Evolutionary conservation across 768 basidiomycete species (phyloP).

Genomic region (Paxillus rubicundulus): DNA sequence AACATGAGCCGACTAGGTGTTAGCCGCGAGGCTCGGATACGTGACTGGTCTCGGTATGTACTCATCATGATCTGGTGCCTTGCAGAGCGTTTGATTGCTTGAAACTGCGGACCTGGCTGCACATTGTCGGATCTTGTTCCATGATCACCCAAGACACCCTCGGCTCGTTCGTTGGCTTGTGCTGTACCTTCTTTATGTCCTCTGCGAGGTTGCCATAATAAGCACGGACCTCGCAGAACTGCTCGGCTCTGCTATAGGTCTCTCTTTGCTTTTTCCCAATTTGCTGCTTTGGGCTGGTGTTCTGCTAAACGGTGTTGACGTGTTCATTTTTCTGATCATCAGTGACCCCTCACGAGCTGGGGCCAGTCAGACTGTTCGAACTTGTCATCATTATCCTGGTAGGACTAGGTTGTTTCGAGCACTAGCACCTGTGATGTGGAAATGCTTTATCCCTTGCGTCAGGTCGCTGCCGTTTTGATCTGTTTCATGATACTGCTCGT

Average conservation of each 20-base stretch:
- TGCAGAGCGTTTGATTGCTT: neutral
- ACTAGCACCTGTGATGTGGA: neutral
- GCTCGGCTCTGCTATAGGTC: constrained; percentile 57
- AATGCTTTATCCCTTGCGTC: neutral
- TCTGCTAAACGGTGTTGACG: constrained; percentile 47
- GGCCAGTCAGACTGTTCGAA: constrained; percentile 41
- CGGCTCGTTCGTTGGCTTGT: constrained; percentile 36
- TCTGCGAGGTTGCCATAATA: constrained; percentile 51
- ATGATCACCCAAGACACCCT: constrained; percentile 41
- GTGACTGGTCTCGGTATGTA: constrained; percentile 25
- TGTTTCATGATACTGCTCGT: constrained; percentile 42
- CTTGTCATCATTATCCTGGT: constrained; percentile 35
- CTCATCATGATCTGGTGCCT: neutral
- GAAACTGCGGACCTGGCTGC: constrained; percentile 39
- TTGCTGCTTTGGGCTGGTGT: constrained; percentile 50
- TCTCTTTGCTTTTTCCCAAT: constrained; percentile 49
- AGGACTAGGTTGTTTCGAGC: constrained; percentile 4
- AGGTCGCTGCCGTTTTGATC: constrained; percentile 28
- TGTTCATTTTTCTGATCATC: constrained; percentile 45
- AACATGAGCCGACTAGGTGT: constrained; percentile 18
- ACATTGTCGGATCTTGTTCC: constrained; percentile 47
- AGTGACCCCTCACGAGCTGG: constrained; percentile 32
- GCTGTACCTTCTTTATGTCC: constrained; percentile 46
- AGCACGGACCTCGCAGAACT: constrained; percentile 60
- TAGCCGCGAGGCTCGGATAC: constrained; percentile 43